A percentile compares a stretch with the other conserved stretches of the same genome.
phyloP scores from a whole-genome alignment of 305 asterid species.

The Fraxinus albicans region DNA sequence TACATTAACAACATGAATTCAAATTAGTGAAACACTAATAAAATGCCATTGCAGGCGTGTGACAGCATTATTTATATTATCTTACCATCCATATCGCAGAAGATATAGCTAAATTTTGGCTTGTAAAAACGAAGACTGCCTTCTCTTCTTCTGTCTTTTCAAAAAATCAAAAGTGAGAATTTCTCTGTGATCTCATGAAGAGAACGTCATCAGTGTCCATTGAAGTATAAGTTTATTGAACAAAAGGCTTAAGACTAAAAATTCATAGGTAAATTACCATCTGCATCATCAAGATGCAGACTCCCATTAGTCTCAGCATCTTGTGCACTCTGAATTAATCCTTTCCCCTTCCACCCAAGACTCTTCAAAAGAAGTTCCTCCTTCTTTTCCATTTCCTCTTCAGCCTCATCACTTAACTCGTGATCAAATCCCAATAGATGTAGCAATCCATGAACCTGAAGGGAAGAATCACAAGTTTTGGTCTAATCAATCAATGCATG shows the following conservation, averaged over 20 bases:
- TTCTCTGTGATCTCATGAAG: slow-evolving; percentile 51
- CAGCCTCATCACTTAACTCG: slow-evolving; percentile 94
- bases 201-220: slow-evolving; percentile 28
- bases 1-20: slow-evolving; percentile 27
- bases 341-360: slow-evolving; percentile 98
- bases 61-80: slow-evolving; percentile 7
- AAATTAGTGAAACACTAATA: slow-evolving; percentile 24
- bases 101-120: slow-evolving; percentile 86
- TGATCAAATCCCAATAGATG: slow-evolving; percentile 99
- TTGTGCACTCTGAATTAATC: slow-evolving; percentile 76
- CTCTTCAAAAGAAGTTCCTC: slow-evolving; percentile 73
- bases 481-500: slow-evolving; percentile 8
- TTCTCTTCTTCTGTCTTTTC: slow-evolving; percentile 95
- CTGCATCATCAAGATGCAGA: slow-evolving; percentile 38
- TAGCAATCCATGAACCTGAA: slow-evolving; percentile 91
- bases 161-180: slow-evolving; percentile 61
- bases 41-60: background rate
- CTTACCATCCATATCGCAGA: slow-evolving; percentile 99
- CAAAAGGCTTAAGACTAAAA: slow-evolving; percentile 23
- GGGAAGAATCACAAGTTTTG: slow-evolving; percentile 18
- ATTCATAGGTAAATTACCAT: slow-evolving; percentile 55
- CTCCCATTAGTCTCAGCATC: slow-evolving; percentile 58
- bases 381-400: slow-evolving; percentile 91
- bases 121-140: slow-evolving; percentile 93
- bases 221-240: background rate